These are phyloP conservation scores for Vinca major DNA, from an alignment of 305 asterid species.

Conservation along the genomic window DNA sequence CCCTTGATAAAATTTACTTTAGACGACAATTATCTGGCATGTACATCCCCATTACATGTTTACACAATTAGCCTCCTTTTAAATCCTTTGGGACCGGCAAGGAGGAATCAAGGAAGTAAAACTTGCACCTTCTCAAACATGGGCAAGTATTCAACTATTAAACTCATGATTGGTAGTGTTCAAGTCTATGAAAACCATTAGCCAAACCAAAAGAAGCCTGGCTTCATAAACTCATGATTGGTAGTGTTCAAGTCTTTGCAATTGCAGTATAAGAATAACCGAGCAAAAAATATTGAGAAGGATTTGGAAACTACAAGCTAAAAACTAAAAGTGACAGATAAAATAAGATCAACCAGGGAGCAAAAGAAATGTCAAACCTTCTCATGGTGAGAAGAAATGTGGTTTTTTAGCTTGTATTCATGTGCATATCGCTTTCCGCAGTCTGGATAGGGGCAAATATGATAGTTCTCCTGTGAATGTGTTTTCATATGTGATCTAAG, in stretches of 20 bases:
- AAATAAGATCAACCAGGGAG: constrained; percentile 3
- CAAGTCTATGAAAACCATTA: neutral
- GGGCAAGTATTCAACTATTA: no score
- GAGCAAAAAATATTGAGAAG: neutral
- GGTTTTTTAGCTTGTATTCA: constrained; percentile 94
- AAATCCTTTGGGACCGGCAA: neutral
- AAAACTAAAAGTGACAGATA: neutral
- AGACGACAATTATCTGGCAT: neutral
- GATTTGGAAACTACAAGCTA: neutral
- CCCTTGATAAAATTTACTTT: neutral
- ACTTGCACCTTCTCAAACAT: no score
- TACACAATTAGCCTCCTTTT: neutral
- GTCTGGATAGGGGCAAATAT: constrained; percentile 80
- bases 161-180: neutral
- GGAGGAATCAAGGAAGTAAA: neutral
- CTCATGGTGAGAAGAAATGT: constrained; percentile 70
- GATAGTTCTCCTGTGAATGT: constrained; percentile 96
- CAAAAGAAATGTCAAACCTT: constrained; percentile 41
- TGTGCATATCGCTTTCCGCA: constrained; percentile 97
- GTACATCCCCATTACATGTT: neutral
- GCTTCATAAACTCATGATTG: neutral
- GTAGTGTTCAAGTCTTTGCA: no score
- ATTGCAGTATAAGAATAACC: neutral
- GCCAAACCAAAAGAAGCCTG: neutral
- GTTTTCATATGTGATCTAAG: constrained; percentile 96